Evolutionary conservation across 2,329 filamentous ascomycete genomes (phyloP), one percentile per base, ranked within the genome.

Genomic region (Monosporascus sp.): DNA sequence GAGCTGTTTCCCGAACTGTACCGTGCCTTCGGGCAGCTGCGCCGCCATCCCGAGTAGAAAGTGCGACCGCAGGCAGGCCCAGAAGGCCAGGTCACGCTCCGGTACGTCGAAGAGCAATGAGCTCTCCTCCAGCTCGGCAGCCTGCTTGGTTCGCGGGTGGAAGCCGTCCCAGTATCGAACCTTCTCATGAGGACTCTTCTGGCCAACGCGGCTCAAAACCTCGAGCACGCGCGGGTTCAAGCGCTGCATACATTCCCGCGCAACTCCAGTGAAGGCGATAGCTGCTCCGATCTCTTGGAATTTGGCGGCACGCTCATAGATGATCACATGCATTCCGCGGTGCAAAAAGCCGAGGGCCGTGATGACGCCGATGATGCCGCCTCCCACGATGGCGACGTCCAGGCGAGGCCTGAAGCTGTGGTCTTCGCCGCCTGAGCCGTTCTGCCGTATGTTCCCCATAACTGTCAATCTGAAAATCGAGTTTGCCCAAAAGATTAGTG

Each of bases 321-420:
- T 52, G 1, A 61, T 72, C 27, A 68, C 72, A 0, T 62, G 57
- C 8, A 78, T 62, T 6, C 61, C 59, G 25, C 74, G 72, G 0
- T 63, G 63, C 6, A 71, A 63, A 0, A 79, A 69, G 22, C 73
- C 76, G 0, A 77, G 64, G 1, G 74, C 73, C 0, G 77, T 68
- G 17, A 70, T 68, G 8, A 78, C 55, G 2, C 77, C 77, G 17
- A 72, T 76, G 54, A 72, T 78, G 62, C 70, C 81, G 54, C 65
- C 78, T 55, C 70, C 82, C 14, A 79, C 62, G 35, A 79, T 71
- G 51, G 74, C 76, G 35, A 77, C 49, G 2, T 57, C 49, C 62
- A 62, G 54, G 47, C 47, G 25, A 22, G 22, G 22, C 22, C 22
- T 22, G 22, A 22, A 22, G 2, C 22, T 4, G 22, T 22, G 3